These are phyloP conservation scores for Mitragyna speciosa DNA, from an alignment of 257 asterid genomes.

Conservation along the genomic window DNA sequence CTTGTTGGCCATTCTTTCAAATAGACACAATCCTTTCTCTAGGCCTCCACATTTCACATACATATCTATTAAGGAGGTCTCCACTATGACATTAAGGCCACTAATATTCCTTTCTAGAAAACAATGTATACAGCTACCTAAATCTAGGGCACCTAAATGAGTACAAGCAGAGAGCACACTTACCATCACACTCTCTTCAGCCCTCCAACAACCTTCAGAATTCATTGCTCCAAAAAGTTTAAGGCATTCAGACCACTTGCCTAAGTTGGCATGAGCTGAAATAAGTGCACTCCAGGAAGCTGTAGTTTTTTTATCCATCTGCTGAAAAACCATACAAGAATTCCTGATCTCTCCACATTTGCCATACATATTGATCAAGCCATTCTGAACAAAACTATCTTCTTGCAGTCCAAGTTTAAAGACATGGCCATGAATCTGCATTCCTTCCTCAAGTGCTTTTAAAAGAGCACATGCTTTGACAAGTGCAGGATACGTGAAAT, in stretches of 20 bases:
- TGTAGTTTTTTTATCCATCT: constrained; percentile 50
- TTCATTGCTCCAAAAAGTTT: constrained; percentile 49
- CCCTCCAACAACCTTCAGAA: constrained; percentile 43
- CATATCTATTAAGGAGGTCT: constrained; percentile 66
- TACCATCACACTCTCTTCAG: constrained; percentile 80
- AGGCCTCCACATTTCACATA: constrained; percentile 65
- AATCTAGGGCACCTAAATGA: constrained; percentile 56
- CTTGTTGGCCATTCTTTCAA: constrained; percentile 40
- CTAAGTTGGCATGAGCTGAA: constrained; percentile 54
- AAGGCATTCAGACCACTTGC: constrained; percentile 68
- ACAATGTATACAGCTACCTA: constrained; percentile 59
- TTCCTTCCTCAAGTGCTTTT: constrained; percentile 39
- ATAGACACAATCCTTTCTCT: constrained; percentile 56
- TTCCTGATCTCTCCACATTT: constrained; percentile 47
- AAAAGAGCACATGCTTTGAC: constrained; percentile 57
- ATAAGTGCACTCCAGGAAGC: constrained; percentile 93
- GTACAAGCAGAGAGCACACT: constrained; percentile 72
- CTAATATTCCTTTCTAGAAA: constrained; percentile 55
- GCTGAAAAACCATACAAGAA: constrained; percentile 48
- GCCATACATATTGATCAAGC: constrained; percentile 78
- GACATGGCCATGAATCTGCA: constrained; percentile 70
- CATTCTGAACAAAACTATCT: constrained; percentile 66
- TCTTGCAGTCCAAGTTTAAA: constrained; percentile 52
- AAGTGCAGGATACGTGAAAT: constrained; percentile 64
- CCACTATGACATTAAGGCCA: constrained; percentile 64